These are phyloP conservation scores for Chaetomiaceae sp. DNA, from an alignment of 2,329 filamentous ascomycete species.

Conservation along the genomic window DNA sequence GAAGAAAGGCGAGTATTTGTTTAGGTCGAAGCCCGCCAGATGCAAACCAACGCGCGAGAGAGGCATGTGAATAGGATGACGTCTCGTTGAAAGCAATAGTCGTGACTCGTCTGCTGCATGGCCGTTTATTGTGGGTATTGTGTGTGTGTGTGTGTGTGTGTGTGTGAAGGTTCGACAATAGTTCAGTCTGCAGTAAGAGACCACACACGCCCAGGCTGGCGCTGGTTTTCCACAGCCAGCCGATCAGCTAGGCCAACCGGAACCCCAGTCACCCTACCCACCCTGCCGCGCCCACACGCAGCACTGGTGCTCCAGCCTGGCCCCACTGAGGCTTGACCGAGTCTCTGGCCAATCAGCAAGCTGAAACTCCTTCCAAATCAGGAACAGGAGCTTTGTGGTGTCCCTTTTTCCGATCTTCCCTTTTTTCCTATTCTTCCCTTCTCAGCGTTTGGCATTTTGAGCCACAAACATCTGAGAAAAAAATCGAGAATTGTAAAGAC, in stretches of 20 bases:
- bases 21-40: neutral
- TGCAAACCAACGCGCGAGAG: neutral
- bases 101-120: constrained; percentile 1
- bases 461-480: too few species aligned
- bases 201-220: constrained; percentile 4
- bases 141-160: neutral
- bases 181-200: too few species aligned
- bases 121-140: neutral
- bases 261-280: constrained; percentile 8
- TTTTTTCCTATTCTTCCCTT: neutral
- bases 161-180: constrained; percentile 11
- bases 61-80: neutral
- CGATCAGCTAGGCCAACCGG: constrained; percentile 11
- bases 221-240: constrained; percentile 16
- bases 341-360: constrained; percentile 21
- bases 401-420: neutral
- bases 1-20: too few species aligned
- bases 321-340: constrained; percentile 28
- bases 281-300: constrained; percentile 7
- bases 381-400: constrained; percentile 19
- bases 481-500: neutral
- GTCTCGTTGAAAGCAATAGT: constrained; percentile 11
- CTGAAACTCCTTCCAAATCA: constrained; percentile 25
- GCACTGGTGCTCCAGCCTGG: constrained; percentile 14
- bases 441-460: too few species aligned